Base-by-base conservation (phyloP, 345 rosid species). In the Geranium rotundifolium region DNA sequence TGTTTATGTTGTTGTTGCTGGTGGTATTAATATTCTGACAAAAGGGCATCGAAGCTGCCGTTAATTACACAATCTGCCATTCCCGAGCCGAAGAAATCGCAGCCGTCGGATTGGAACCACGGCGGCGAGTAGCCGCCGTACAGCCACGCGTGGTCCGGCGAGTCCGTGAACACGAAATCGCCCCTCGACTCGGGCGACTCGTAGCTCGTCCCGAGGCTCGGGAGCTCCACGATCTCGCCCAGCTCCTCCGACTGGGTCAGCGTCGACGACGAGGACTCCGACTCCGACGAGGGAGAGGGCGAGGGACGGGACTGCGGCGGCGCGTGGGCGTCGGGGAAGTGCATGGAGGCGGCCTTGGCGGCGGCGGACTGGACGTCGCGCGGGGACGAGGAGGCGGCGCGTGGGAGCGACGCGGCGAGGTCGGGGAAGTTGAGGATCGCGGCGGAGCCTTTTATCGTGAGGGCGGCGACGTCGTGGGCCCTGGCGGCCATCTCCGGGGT, bases 401-500 rank as follows among this genome's bases (percentile, higher is more conserved):
- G 75, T 17, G 88, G 88, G 17, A 81, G 73, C 23, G 66, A 69
- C 3, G 23, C 70, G 49, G 81, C 77, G 55, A 79, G 77, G 19
- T 79, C 72, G 29, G 88, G 88, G 73, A 84, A 84, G 76, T 81
- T 81, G 52, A 81, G 85, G 59, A 74, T 66, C 8, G 85, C 85
- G 5, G 78, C 64, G 62, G 52, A 16, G 56, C 88, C 88, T 65
- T 81, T 84, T 65, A 84, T 77, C 71, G 69, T 76, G 16, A 81
- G 20, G 0, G 84, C 84, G 0, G 88, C 88, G 13, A 79, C 88
- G 62, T 84, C 88, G 37, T 84, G 88, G 1, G 88, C 88, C 13
- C 88, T 82, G 12, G 88, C 88, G 0, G 88, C 88, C 88, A 81
- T 84, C 63, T 84, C 85, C 1, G 88, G 72, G 7, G 81, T 81